Percentiles rank a stretch among this genome's conserved stretches.
Conservation (phyloP, 495 filamentous ascomycete genomes). For the Aspergillus sclerotiicarbonarius region DNA sequence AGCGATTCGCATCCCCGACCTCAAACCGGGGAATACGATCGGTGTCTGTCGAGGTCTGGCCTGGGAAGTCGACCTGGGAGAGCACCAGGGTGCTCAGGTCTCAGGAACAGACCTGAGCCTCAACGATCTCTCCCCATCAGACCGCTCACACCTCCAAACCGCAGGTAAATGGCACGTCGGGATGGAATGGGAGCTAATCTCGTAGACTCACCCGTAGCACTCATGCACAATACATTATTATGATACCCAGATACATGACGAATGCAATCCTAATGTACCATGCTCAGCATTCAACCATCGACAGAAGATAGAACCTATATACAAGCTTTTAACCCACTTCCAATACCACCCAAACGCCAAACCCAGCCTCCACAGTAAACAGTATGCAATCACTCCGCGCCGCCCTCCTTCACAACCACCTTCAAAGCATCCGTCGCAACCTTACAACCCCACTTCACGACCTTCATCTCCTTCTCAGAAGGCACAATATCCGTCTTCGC, state of each 20-base stretch:
- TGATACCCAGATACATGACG: conserved; percentile 12
- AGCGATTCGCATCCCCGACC: not conserved
- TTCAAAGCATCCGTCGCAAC: conserved; percentile 59
- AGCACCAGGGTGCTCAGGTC: not conserved
- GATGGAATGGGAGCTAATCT: conserved; percentile 43
- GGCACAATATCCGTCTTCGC: conserved; percentile 70
- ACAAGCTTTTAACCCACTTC: not conserved
- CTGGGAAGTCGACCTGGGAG: conserved; percentile 33
- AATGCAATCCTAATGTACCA: not conserved
- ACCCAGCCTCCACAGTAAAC: conserved; percentile 1
- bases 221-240: conserved; percentile 3
- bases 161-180: conserved; percentile 33
- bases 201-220: not conserved
- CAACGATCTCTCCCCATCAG: not conserved
- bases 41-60: conserved; percentile 34
- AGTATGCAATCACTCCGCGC: not conserved
- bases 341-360: conserved; percentile 3
- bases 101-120: not conserved
- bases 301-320: not conserved
- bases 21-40: conserved; percentile 27
- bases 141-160: not conserved
- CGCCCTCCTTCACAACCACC: conserved; percentile 36
- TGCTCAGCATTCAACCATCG: not conserved
- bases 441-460: conserved; percentile 69
- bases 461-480: conserved; percentile 53